Conservation (phyloP, 1,284 basidiomycete species). For the Cystobasidiaceae sp. region DNA sequence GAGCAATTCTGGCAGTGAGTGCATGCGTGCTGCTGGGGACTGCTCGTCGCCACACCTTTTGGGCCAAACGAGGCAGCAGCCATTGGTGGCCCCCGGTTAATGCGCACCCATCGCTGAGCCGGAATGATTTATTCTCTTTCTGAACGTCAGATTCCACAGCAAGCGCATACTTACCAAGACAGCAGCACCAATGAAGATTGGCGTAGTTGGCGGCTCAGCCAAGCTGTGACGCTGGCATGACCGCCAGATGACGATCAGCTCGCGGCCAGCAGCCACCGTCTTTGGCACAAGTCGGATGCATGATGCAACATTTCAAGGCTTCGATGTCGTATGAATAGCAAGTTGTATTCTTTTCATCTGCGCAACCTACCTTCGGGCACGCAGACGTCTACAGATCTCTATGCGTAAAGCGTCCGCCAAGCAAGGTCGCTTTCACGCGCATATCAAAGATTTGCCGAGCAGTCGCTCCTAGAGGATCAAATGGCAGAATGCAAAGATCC, state of each 20-base stretch:
- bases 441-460: slow-evolving; percentile 41
- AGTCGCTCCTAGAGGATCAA: slow-evolving; percentile 39
- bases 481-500: slow-evolving; percentile 40
- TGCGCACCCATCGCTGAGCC: no score
- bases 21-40: neutral
- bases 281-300: no score
- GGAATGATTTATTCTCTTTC: neutral
- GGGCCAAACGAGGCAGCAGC: neutral
- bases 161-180: slow-evolving; percentile 30
- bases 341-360: neutral
- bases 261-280: no score
- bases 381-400: neutral
- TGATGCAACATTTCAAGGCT: neutral
- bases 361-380: no score
- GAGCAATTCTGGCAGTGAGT: slow-evolving; percentile 32
- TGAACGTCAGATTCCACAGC: slow-evolving; percentile 11
- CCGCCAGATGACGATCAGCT: neutral
- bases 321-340: neutral
- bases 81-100: neutral
- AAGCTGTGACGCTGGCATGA: slow-evolving; percentile 8
- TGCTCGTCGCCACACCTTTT: neutral
- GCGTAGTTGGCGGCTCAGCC: slow-evolving; percentile 23
- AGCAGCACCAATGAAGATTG: slow-evolving; percentile 30
- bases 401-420: slow-evolving; percentile 44
- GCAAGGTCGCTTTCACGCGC: slow-evolving; percentile 42